Evolutionary conservation across 495 filamentous ascomycete genomes (phyloP), one percentile per base, ranked within the genome.

Genomic region (Lepraria neglecta): DNA sequence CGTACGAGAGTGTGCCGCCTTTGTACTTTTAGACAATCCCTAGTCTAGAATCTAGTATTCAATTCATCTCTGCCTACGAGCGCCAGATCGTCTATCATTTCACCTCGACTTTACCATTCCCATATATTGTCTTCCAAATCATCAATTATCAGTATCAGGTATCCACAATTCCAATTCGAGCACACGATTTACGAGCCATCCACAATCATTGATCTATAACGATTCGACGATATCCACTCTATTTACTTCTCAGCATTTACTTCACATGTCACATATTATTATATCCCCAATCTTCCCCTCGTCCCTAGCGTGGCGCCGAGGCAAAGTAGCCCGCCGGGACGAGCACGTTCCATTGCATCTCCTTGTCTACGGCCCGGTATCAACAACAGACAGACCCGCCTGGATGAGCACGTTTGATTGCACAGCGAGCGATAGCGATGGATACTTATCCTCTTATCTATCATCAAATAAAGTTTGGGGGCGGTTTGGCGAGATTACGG

Each of bases 1-100:
- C 82, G 45, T 84, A 85, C 68, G 82, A 85, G 69, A 84, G 80
- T 61, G 73, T 85, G 27, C 78, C 75, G 6, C 72, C 74, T n/a
- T 31, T 67, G 17, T 69, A 67, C 46, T 69, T 69, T 35, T 69
- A 59, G 33, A 30, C 47, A 14, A 42, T 19, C 10, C 27, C 15
- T 2, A 59, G 35, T 48, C 31, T 35, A 38, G 3, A 3, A 28
- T 42, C 38, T 11, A 56, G 42, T 28, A 40, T 46, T 15, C 35
- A 45, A 42, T 28, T 17, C 12, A 46, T 35, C 3, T 52, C n/a
- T 31, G 12, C 17, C 30, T 56, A 30, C 30, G 42, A 38, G 28
- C 21, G 17, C 11, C 28, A 19, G 6, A 33, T 35, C 42, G 45
- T 19, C 28, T 24, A 42, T n/a, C 27, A n/a, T 27, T 14, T 40